Conservation (phyloP, 441 rosid genomes). For the Melianthus villosus region DNA sequence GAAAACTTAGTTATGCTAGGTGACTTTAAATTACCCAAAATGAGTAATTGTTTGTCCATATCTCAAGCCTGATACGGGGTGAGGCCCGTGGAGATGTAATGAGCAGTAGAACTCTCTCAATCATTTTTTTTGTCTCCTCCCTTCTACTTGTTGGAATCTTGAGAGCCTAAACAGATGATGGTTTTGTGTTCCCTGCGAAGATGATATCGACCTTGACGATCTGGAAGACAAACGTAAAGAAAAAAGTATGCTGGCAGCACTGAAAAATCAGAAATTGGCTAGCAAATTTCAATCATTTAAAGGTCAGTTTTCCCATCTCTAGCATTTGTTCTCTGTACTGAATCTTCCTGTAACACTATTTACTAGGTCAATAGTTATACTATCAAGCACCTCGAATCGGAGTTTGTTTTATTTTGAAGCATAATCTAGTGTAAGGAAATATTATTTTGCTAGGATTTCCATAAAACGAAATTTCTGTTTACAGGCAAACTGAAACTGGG, state of each 20-base stretch:
- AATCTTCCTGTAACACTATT: neutral
- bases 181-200: conserved; percentile 18
- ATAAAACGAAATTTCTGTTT: conserved; percentile 1
- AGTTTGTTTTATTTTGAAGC: no score
- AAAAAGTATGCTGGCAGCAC: conserved; percentile 38
- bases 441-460: neutral
- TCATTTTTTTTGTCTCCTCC: neutral
- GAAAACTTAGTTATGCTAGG: no score
- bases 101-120: no score
- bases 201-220: conserved; percentile 72
- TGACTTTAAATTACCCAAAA: no score
- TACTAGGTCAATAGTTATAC: neutral
- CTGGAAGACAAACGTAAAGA: conserved; percentile 46
- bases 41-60: no score
- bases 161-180: neutral
- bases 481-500: conserved; percentile 52
- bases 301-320: conserved; percentile 18
- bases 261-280: conserved; percentile 57
- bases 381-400: no score
- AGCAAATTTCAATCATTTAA: conserved; percentile 51
- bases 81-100: no score
- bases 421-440: neutral
- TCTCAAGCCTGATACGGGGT: no score
- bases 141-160: neutral
- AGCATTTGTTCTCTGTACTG: neutral